Conservation (phyloP, 495 filamentous ascomycete species). For the Tuber microsphaerosporum region DNA sequence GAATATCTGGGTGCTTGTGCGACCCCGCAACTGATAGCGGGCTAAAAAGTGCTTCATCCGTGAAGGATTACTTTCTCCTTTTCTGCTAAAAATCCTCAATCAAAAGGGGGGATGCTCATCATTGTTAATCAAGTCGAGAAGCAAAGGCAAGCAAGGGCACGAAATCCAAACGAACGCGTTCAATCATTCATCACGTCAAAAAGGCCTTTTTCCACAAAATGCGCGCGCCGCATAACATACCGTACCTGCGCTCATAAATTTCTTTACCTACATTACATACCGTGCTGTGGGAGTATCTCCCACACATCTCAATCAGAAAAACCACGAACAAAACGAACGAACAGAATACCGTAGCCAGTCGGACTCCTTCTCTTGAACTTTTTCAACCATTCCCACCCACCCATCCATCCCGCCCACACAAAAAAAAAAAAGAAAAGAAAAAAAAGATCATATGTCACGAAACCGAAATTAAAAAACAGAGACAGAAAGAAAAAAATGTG, state of each 20-base stretch:
- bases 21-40: background rate
- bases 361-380: background rate
- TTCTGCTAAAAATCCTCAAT: background rate
- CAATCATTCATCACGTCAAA: conserved; percentile 26
- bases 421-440: conserved; percentile 8
- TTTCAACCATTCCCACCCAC: background rate
- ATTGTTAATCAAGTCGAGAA: conserved; percentile 22
- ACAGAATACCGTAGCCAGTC: background rate
- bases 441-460: conserved; percentile 23
- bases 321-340: background rate
- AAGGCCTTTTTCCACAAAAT: conserved; percentile 16
- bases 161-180: conserved; percentile 19
- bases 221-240: conserved; percentile 28
- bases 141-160: conserved; percentile 18
- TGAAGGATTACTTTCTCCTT: background rate
- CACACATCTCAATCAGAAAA: background rate
- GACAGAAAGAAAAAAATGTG: conserved; percentile 14
- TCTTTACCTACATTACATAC: background rate
- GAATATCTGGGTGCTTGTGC: background rate
- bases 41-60: background rate
- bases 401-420: conserved; percentile 3
- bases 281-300: background rate
- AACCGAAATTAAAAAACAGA: conserved; percentile 21
- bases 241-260: conserved; percentile 8
- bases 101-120: conserved; percentile 20